Evolutionary conservation across 2,329 filamentous ascomycete genomes (phyloP), one percentile per base, ranked within the genome.

Genomic region (Colletotrichum caudatum): DNA sequence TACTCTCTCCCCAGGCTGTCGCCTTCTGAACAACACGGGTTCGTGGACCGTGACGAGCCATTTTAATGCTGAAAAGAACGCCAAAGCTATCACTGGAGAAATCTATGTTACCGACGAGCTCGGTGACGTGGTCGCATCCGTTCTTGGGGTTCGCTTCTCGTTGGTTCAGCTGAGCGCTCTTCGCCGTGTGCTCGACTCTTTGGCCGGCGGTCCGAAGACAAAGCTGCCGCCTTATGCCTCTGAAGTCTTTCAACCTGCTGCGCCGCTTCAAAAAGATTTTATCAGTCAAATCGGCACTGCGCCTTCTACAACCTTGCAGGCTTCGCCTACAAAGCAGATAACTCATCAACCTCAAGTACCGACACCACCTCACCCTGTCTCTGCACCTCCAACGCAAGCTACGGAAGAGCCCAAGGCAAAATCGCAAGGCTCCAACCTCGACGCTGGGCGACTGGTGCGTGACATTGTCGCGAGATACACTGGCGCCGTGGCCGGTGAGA

Each of bases 31-130:
- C 26, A 33, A 33, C 26, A 5, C 51, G 9, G 23, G 23, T 5
- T 54, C 51, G 12, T 54, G 26, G 51, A 54, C 51, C 26, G 51
- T 54, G 12, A 54, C 51, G 6, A 54, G 26, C 26, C 51, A 54
- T 16, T 54, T 16, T 16, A 33, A 33, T 7, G 51, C 26, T 2
- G 51, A 33, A 18, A 33, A 18, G 23, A 54, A 33, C 14, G 16
- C 23, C 12, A 54, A 54, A 26, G 2, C 29, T 5, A 33, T 54
- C 12, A 33, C 51, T 3, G 51, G 26, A 4, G 51, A 54, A 5
- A 54, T 54, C 5, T 54, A 54, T 26, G 51, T 54, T 7, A 33
- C 51, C 4, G 26, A 54, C 26, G 26, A 54, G 51, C 5, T 1
- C 26, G 51, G 51, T 5, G 29, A 54, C 6, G 51, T 54, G 16